Base-by-base conservation (phyloP, 768 basidiomycete species). In the Boletus patriciae region DNA sequence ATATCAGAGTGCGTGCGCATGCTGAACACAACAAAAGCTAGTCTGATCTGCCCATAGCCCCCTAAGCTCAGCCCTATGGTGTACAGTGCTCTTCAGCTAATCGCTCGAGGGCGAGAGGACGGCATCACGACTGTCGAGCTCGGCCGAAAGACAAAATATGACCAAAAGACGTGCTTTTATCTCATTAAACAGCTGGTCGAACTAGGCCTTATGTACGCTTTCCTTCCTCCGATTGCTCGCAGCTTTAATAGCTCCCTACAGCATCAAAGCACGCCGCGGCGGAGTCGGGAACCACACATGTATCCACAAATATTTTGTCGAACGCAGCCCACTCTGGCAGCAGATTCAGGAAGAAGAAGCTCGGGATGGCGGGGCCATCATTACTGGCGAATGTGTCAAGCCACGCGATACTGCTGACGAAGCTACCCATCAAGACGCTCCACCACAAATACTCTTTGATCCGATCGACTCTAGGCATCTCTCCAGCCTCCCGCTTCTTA, bases 131-230 rank as follows among this genome's bases (percentile, higher is more conserved):
- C 90, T 45, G 83, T 93, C 13, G 82, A 89, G 33, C 78, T 96
- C 15, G 89, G 90, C 25, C 83, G 84, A 62, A 78, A 83, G 65
- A 87, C 92, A 11, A 83, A 83, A 47, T 93, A 95, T 65, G 92
- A 94, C 66, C 90, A 91, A 67, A 94, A 94, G 72, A 89, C 90
- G 2, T 91, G 91, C 60, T 92, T 91, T 69, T 94, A 95, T 72
- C 82, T 93, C 55, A 83, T 92, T 55, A 83, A 85, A 61, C 85
- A 90, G 62, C 76, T 95, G 18, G 78, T 86, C 3, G 84, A 87
- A 50, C 76, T 95, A 51, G 84, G 82, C 64, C 76, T 90, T 40
- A 82, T 94, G 89, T 90, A 78, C 51, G 86, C 62, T 18, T 29
- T 38, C 45, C 25, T 50, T 54, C 44, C 13, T 40, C 36, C 34